These are phyloP conservation scores for Aschersonia sp. DNA, from an alignment of 2,329 filamentous ascomycete species.

Conservation along the genomic window DNA sequence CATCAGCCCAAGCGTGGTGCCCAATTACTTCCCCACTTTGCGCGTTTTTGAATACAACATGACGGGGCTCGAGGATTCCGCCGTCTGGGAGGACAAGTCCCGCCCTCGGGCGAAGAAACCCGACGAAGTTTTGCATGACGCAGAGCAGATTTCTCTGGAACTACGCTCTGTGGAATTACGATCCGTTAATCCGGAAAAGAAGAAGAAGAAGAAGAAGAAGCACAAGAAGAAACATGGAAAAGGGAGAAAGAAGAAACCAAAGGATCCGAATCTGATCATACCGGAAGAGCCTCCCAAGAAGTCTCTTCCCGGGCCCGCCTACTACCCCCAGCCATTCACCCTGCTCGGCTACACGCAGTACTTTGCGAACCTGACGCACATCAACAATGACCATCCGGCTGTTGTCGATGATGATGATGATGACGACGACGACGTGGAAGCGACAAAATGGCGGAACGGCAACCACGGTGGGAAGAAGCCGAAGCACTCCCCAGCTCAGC, in stretches of 20 bases:
- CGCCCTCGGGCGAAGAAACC: conserved; percentile 4
- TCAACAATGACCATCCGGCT: conserved; percentile 51
- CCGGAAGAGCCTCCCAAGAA: conserved; percentile 61
- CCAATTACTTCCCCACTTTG: conserved; percentile 80
- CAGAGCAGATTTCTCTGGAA: not conserved
- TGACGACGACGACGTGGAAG: conserved; percentile 4
- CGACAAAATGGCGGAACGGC: conserved; percentile 46
- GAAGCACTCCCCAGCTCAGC: conserved; percentile 36
- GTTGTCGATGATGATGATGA: conserved; percentile 10
- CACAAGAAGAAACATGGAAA: conserved; percentile 27
- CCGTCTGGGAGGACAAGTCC: conserved; percentile 28
- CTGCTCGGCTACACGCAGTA: conserved; percentile 77
- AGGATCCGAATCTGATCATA: conserved; percentile 45
- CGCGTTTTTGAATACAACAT: conserved; percentile 94
- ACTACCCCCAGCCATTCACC: conserved; percentile 71
- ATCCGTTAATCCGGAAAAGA: not conserved
- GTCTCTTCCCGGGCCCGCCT: conserved; percentile 71
- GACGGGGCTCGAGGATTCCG: conserved; percentile 49
- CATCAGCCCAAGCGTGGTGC: conserved; percentile 76
- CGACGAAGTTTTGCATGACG: conserved; percentile 10
- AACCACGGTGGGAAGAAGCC: conserved; percentile 44
- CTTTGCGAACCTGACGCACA: conserved; percentile 80
- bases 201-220: conserved; percentile 20
- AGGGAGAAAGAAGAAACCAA: conserved; percentile 32
- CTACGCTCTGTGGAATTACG: not conserved